Evolutionary conservation across 768 basidiomycete species (phyloP).

Genomic region (Rubroboletus pulcherrimus): DNA sequence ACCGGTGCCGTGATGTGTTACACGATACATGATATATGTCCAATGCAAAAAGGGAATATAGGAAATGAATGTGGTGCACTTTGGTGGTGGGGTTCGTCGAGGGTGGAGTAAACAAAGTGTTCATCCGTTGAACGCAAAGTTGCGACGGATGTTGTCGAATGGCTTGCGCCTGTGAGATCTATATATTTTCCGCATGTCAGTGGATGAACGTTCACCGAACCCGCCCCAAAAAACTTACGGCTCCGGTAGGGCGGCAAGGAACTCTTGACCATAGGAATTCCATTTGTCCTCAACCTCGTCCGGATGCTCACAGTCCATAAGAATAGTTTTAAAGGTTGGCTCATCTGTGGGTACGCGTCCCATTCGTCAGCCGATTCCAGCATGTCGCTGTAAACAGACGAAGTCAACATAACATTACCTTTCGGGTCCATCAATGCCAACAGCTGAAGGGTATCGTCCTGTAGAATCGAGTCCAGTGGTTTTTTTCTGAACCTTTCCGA

Average conservation of each 20-base stretch:
- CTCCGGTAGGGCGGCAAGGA: conserved; percentile 16
- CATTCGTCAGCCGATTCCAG: not conserved
- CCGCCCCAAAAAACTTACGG: conserved; percentile 10
- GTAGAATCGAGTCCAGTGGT: conserved; percentile 13
- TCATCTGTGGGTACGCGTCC: conserved; percentile 10
- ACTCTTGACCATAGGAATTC: conserved; percentile 15
- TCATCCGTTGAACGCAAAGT: conserved; percentile 32
- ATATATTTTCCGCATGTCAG: not conserved
- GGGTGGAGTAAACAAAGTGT: not conserved
- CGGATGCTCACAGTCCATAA: conserved; percentile 19
- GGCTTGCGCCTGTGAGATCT: conserved; percentile 1
- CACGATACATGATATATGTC: conserved; percentile 10
- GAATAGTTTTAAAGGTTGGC: conserved; percentile 4
- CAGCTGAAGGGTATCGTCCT: conserved; percentile 25
- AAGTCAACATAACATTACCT: conserved; percentile 7
- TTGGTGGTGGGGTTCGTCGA: not conserved
- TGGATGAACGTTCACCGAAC: not conserved
- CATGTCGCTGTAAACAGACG: too few species aligned
- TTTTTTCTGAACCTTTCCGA: conserved; percentile 1
- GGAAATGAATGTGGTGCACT: not conserved
- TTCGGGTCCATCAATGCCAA: conserved; percentile 19
- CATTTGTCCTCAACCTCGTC: conserved; percentile 16
- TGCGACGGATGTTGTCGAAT: conserved; percentile 26
- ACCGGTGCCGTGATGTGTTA: not conserved
- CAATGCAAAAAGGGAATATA: not conserved